A percentile compares a stretch with the other conserved stretches of the same genome.
Conservation (phyloP, 192 early-diverging fungal species). For the Coemansia aciculifera region DNA sequence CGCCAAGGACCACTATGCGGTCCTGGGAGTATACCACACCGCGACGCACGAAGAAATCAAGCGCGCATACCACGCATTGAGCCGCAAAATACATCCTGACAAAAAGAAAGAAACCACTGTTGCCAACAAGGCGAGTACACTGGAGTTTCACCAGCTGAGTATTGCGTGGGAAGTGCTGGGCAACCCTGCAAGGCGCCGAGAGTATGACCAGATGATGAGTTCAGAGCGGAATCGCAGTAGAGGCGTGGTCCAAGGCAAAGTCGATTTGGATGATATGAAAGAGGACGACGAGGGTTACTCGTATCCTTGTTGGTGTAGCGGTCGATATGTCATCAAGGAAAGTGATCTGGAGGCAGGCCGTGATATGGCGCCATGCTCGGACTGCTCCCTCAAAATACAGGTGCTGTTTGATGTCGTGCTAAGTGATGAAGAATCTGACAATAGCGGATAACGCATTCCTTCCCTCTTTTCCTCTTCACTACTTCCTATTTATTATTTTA, state of each 20-base stretch:
- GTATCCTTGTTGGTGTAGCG: conserved; percentile 67
- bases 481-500: background rate
- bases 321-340: conserved; percentile 61
- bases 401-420: conserved; percentile 66
- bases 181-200: conserved; percentile 22
- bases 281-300: conserved; percentile 54
- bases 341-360: conserved; percentile 64
- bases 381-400: conserved; percentile 68
- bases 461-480: background rate
- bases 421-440: conserved; percentile 15
- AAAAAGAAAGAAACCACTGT: conserved; percentile 11
- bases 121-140: background rate
- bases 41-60: conserved; percentile 41
- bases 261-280: conserved; percentile 83
- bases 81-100: conserved; percentile 41
- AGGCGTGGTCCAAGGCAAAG: conserved; percentile 68
- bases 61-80: conserved; percentile 39
- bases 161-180: conserved; percentile 46
- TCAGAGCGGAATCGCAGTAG: conserved; percentile 15
- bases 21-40: conserved; percentile 14
- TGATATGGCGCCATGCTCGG: conserved; percentile 64
- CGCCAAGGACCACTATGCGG: conserved; percentile 24
- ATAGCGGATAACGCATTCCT: background rate
- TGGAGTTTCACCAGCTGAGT: conserved; percentile 41
- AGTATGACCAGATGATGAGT: conserved; percentile 27